phyloP scores from a whole-genome alignment of 2,329 filamentous ascomycete genomes.

The Akanthomyces muscarius region DNA sequence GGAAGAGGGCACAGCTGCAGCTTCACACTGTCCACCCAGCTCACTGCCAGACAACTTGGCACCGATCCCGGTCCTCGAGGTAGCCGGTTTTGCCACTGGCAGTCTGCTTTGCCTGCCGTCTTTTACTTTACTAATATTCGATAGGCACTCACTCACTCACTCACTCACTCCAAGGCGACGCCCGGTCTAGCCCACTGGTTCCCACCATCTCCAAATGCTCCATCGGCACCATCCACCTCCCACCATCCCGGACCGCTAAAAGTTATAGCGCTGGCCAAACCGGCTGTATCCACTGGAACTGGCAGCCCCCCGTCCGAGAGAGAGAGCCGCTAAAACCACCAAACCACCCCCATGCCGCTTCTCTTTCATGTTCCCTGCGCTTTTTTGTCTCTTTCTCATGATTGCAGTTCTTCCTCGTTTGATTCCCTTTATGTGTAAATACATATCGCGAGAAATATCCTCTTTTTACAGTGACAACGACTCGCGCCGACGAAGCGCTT shows the following conservation, averaged over 20 bases:
- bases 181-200: neutral
- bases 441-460: neutral
- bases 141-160: neutral
- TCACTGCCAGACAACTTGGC: too few species aligned
- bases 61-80: too few species aligned
- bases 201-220: neutral
- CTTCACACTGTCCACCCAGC: too few species aligned
- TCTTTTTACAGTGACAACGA: neutral
- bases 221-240: neutral
- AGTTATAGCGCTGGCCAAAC: neutral
- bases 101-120: neutral
- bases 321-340: neutral
- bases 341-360: neutral
- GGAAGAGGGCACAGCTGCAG: too few species aligned
- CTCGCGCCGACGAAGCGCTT: neutral
- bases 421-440: neutral
- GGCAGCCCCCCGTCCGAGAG: neutral
- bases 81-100: too few species aligned
- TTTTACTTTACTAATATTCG: neutral
- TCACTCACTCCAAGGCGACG: neutral
- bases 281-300: slow-evolving; percentile 1
- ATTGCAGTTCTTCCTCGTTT: neutral
- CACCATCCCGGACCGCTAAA: neutral
- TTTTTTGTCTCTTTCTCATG: neutral
- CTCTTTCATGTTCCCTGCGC: neutral